phyloP scores from a whole-genome alignment of 2,329 filamentous ascomycete genomes.

The Monosporascus sp. region DNA sequence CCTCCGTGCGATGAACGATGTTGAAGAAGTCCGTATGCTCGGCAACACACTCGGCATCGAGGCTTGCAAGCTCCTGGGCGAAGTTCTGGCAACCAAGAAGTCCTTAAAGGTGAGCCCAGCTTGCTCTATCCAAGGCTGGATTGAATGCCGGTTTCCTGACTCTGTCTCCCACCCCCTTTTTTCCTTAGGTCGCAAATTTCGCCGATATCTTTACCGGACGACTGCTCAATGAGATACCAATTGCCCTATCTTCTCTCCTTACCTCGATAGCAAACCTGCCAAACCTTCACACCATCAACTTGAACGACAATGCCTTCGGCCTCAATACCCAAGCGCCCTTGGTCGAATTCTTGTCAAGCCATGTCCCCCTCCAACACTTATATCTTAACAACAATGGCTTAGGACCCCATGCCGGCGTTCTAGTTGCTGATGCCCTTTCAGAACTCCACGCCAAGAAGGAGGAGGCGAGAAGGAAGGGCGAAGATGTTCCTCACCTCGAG shows the following conservation, averaged over 20 bases:
- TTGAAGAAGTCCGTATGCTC: slow-evolving; percentile 80
- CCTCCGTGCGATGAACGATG: slow-evolving; percentile 64
- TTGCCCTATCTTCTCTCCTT: slow-evolving; percentile 78
- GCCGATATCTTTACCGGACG: slow-evolving; percentile 97
- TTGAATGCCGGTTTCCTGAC: slow-evolving; percentile 7
- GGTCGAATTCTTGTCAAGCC: slow-evolving; percentile 82
- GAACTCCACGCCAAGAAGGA: slow-evolving; percentile 81
- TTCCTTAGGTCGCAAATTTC: slow-evolving; percentile 67
- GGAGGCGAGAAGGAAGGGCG: slow-evolving; percentile 64
- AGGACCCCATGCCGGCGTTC: slow-evolving; percentile 81
- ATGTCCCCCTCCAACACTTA: slow-evolving; percentile 86
- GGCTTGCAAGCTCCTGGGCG: slow-evolving; percentile 78
- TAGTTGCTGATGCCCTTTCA: slow-evolving; percentile 82
- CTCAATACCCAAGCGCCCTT: slow-evolving; percentile 91
- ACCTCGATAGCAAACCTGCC: slow-evolving; percentile 81
- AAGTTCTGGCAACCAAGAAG: slow-evolving; percentile 80
- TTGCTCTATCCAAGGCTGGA: slow-evolving; percentile 2
- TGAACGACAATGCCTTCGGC: slow-evolving; percentile 97
- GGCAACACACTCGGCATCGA: slow-evolving; percentile 92
- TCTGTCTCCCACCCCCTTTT: neutral
- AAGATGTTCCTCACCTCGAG: slow-evolving; percentile 76
- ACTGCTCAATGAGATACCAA: slow-evolving; percentile 87
- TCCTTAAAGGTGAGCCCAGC: slow-evolving; percentile 58
- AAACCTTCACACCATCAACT: slow-evolving; percentile 83
- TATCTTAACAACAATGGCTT: slow-evolving; percentile 98